Percentiles rank a stretch among this genome's conserved stretches.
Conservation (phyloP, 805 yeast genomes). For the Wickerhamiella musiphila region DNA sequence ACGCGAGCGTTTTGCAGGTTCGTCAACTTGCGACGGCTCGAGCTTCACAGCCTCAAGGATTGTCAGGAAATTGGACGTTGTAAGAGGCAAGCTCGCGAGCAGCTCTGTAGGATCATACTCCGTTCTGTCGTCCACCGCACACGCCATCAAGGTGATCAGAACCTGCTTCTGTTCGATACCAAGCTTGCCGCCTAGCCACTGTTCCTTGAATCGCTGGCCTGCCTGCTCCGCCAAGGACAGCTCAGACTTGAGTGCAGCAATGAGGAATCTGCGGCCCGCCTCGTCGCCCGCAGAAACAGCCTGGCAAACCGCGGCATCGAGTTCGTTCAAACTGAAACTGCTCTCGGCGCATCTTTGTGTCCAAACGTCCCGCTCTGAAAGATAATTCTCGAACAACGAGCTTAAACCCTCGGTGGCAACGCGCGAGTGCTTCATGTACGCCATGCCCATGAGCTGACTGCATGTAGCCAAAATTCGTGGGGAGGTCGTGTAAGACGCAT, state of each 20-base stretch:
- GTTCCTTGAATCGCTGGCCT: constrained; percentile 31
- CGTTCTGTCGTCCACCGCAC: constrained; percentile 26
- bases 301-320: constrained; percentile 43
- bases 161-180: constrained; percentile 39
- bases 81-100: constrained; percentile 39
- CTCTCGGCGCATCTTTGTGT: constrained; percentile 27
- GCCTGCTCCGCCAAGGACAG: constrained; percentile 29
- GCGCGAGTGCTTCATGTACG: background rate
- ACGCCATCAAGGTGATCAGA: constrained; percentile 41
- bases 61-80: constrained; percentile 38
- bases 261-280: constrained; percentile 44
- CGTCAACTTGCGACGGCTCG: constrained; percentile 18
- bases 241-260: constrained; percentile 29
- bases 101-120: constrained; percentile 30
- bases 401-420: background rate
- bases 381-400: background rate
- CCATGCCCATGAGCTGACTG: constrained; percentile 24
- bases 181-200: constrained; percentile 32
- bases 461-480: constrained; percentile 41
- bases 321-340: constrained; percentile 32
- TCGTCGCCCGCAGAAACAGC: constrained; percentile 48
- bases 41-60: constrained; percentile 45
- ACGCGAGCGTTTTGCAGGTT: constrained; percentile 41
- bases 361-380: constrained; percentile 20
- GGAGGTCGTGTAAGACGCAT: constrained; percentile 24